Percentiles rank a stretch among this genome's conserved stretches.
Evolutionary conservation across 805 yeast species (phyloP).

Genomic region (Jamesozyma piceae): DNA sequence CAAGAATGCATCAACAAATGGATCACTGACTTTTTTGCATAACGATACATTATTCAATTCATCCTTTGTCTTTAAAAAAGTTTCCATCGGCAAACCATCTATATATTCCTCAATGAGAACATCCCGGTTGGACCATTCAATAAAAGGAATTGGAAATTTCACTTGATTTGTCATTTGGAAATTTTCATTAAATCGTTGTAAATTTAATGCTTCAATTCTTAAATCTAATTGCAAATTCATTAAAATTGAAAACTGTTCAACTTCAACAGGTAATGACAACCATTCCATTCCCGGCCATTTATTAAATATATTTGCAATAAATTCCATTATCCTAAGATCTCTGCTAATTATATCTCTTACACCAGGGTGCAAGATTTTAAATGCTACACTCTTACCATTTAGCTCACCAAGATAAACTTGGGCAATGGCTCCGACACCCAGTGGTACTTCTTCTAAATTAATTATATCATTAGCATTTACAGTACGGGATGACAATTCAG

Average conservation of each 20-base stretch:
- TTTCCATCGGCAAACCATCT: constrained; percentile 74
- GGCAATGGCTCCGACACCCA: constrained; percentile 98
- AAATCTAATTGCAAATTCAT: constrained; percentile 87
- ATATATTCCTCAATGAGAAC: constrained; percentile 82
- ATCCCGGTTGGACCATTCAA: constrained; percentile 51
- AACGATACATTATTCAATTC: constrained; percentile 30
- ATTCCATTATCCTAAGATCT: constrained; percentile 75
- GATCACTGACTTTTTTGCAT: constrained; percentile 64
- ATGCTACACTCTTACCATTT: constrained; percentile 57
- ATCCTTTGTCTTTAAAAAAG: constrained; percentile 43
- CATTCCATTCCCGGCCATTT: constrained; percentile 91
- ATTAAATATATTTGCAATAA: constrained; percentile 66
- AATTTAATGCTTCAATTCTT: constrained; percentile 79
- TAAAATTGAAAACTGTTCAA: constrained; percentile 71
- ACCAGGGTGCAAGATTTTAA: constrained; percentile 86
- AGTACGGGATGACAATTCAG: constrained; percentile 43
- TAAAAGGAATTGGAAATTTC: constrained; percentile 57
- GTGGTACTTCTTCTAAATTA: constrained; percentile 62
- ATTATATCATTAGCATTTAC: constrained; percentile 64
- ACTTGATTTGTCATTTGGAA: constrained; percentile 51
- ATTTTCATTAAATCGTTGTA: constrained; percentile 60
- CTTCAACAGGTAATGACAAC: constrained; percentile 92
- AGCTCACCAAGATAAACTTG: constrained; percentile 80
- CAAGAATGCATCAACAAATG: constrained; percentile 81
- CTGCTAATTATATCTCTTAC: constrained; percentile 65